These are phyloP conservation scores for Syzygium syzygioides DNA, from an alignment of 441 rosid species.

Conservation along the genomic window DNA sequence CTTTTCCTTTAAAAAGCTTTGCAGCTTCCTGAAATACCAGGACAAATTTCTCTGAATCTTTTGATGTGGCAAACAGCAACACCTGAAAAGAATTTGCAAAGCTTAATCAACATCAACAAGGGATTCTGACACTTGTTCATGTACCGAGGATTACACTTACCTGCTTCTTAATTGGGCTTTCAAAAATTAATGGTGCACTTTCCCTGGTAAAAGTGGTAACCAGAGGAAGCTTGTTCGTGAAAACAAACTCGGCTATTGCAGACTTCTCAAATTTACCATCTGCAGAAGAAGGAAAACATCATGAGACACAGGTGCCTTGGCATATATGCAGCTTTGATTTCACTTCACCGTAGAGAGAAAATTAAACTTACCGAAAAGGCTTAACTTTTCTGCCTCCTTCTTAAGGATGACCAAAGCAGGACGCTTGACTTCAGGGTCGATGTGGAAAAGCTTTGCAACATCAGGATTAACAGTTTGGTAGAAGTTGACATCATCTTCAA, in stretches of 20 bases:
- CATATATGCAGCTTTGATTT: background rate
- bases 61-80: slow-evolving; percentile 58
- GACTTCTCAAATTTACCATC: slow-evolving; percentile 83
- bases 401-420: slow-evolving; percentile 80
- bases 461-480: slow-evolving; percentile 83
- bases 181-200: slow-evolving; percentile 71
- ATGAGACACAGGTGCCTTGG: background rate
- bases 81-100: slow-evolving; percentile 30
- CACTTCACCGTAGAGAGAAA: background rate
- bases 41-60: slow-evolving; percentile 59
- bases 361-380: slow-evolving; percentile 61
- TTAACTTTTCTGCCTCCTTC: slow-evolving; percentile 53
- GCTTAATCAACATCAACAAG: background rate
- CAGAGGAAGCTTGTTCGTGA: slow-evolving; percentile 84
- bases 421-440: slow-evolving; percentile 67
- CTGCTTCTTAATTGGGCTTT: slow-evolving; percentile 80
- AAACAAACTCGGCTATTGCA: slow-evolving; percentile 56
- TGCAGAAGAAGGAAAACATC: slow-evolving; percentile 27
- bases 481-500: slow-evolving; percentile 86
- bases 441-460: slow-evolving; percentile 86
- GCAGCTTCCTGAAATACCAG: slow-evolving; percentile 75
- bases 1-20: slow-evolving; percentile 90
- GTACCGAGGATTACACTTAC: slow-evolving; percentile 17
- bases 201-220: slow-evolving; percentile 78
- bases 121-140: slow-evolving; percentile 9